Base-by-base conservation (phyloP, 768 basidiomycete species). In the Trametopsis cervina region DNA sequence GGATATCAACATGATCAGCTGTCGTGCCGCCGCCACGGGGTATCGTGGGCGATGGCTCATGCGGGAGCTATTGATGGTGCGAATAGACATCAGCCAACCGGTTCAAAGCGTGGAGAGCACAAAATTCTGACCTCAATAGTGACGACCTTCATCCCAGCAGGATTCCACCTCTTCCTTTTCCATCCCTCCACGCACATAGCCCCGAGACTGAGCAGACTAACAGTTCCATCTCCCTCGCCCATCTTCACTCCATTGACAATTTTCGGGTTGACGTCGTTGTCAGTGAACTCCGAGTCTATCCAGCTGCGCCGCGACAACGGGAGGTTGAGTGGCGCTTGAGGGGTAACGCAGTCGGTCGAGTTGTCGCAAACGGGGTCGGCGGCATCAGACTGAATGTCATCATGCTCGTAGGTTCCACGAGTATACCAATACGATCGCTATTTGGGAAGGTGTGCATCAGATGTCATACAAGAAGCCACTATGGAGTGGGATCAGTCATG, bases 161-260 rank as follows among this genome's bases (percentile, higher is more conserved):
- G 95, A 64, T 97, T 98, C 90, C 91, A 97, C 46, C 83, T 72
- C 52, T 75, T 75, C 48, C 82, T 73, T 64, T 87, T 88, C 95
- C 94, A 96, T 5, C 94, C 95, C 60, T 92, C 90, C 10, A 87
- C 83, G 58, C 95, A 97, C 92, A 98, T 96, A n/a, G 88, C 81
- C 13, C 93, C 95, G 45, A 93, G 72, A 55, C 87, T 89, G 26
- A 94, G 59, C 36, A 92, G 66, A 56, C 81, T 81, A 20, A 93
- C 92, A 2, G 96, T 97, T 11, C 96, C 95, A 62, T 98, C 96
- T 6, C 93, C 95, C 69, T 96, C 92, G 35, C 91, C 90, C 65
- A 94, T 81, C 55, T 86, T 89, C 45, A 97, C 89, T 10, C 94
- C 94, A 53, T 88, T 90, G 44, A 75, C 69, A 41, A 89, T 81